Evolutionary conservation across 1,139 yeast genomes (phyloP).

Genomic region (Kodamaea ohmeri): DNA sequence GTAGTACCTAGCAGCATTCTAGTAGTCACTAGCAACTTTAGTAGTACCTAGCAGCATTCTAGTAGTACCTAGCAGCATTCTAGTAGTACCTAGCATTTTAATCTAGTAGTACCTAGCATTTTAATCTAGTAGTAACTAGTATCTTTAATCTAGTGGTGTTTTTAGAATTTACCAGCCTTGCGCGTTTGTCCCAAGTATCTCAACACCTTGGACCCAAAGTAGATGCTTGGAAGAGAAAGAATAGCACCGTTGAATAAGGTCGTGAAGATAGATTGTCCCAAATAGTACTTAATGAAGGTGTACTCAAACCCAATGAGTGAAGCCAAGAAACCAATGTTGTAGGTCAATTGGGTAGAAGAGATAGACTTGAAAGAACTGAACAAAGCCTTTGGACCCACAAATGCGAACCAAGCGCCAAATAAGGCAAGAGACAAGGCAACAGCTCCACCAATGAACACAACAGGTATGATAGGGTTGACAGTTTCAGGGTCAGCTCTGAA

Average conservation of each 20-base stretch:
- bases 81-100: too few relatives aligned
- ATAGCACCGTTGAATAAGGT: constrained; percentile 55
- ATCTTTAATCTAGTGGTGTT: not conserved
- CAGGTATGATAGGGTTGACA: constrained; percentile 54
- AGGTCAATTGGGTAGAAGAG: constrained; percentile 26
- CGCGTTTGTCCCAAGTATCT: constrained; percentile 35
- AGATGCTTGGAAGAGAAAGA: constrained; percentile 55
- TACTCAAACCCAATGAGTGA: constrained; percentile 60
- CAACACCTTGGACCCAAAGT: constrained; percentile 68
- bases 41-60: too few relatives aligned
- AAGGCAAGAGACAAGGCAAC: constrained; percentile 43
- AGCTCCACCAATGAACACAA: constrained; percentile 48
- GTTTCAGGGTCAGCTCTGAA: constrained; percentile 59
- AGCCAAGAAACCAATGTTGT: constrained; percentile 49
- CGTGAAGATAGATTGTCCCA: constrained; percentile 68
- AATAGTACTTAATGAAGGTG: constrained; percentile 64
- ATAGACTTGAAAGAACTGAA: constrained; percentile 30
- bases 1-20: too few relatives aligned
- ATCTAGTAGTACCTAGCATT: too few relatives aligned
- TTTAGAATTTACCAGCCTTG: constrained; percentile 28
- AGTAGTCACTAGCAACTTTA: too few relatives aligned
- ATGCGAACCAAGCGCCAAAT: constrained; percentile 46
- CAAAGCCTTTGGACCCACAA: constrained; percentile 45
- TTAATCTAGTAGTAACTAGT: too few relatives aligned
- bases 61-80: too few relatives aligned